Percentiles rank a stretch among this genome's conserved stretches.
These are phyloP conservation scores for Circinella minor DNA, from an alignment of 371 early-diverging fungal genomes.

Conservation along the genomic window DNA sequence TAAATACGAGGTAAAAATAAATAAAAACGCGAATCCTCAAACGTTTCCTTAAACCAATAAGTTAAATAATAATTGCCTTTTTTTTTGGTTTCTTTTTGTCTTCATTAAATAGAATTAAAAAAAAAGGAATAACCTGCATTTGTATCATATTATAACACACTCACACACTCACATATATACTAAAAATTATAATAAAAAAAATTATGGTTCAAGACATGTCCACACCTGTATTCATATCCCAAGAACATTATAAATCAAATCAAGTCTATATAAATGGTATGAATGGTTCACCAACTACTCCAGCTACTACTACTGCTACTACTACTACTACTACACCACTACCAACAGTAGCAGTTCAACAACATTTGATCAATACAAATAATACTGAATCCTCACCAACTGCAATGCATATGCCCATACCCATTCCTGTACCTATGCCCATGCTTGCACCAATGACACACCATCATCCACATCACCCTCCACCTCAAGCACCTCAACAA, in stretches of 20 bases:
- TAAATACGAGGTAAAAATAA: no score
- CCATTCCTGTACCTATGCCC: slow-evolving; percentile 25
- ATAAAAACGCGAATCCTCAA: no score
- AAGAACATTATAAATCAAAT: slow-evolving; percentile 11
- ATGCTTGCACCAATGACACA: slow-evolving; percentile 5
- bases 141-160: slow-evolving; percentile 13
- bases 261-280: slow-evolving; percentile 15
- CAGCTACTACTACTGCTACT: slow-evolving; percentile 2
- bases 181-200: slow-evolving; percentile 6
- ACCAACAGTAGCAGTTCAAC: background rate
- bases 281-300: background rate
- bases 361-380: slow-evolving; percentile 4
- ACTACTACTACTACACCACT: background rate
- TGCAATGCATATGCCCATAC: slow-evolving; percentile 17
- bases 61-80: no score
- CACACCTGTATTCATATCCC: slow-evolving; percentile 17
- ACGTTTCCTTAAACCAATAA: no score
- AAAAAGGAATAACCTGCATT: background rate
- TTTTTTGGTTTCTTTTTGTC: no score
- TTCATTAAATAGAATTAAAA: slow-evolving; percentile 45
- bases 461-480: slow-evolving; percentile 16
- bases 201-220: slow-evolving; percentile 24
- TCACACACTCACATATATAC: background rate
- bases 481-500: slow-evolving; percentile 11
- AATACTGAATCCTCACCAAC: slow-evolving; percentile 4